Evolutionary conservation across 225 moss, liverwort and hornwort genomes (phyloP).

Genomic region (Asterella californica): DNA sequence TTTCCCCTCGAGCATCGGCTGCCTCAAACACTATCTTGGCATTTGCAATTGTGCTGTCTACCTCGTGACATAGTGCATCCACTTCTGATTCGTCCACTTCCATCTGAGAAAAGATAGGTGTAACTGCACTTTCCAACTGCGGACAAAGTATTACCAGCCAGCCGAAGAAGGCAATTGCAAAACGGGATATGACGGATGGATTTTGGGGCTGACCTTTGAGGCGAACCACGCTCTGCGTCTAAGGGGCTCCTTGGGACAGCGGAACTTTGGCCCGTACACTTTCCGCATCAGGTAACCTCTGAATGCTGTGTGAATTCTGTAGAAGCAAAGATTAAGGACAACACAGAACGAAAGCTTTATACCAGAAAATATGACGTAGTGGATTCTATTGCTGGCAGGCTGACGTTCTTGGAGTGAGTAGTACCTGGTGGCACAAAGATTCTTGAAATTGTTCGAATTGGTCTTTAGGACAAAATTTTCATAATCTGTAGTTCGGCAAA

Average conservation of each 20-base stretch:
- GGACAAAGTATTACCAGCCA: not conserved
- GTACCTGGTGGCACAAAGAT: conserved; percentile 39
- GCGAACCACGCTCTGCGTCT: conserved; percentile 44
- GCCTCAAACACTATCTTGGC: conserved; percentile 32
- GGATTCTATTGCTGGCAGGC: not conserved
- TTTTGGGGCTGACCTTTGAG: conserved; percentile 20
- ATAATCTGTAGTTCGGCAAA: conserved; percentile 33
- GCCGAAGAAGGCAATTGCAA: not conserved
- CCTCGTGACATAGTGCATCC: conserved; percentile 35
- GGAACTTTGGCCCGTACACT: conserved; percentile 19
- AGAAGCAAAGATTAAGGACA: not conserved
- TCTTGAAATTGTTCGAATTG: conserved; percentile 22
- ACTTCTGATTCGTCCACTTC: conserved; percentile 33
- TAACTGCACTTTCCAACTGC: conserved; percentile 31
- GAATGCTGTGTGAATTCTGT: conserved; percentile 40
- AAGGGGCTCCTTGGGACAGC: conserved; percentile 31
- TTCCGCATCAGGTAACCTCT: conserved; percentile 31
- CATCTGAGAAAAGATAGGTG: conserved; percentile 27
- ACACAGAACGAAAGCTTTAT: not conserved
- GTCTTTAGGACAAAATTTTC: conserved; percentile 30
- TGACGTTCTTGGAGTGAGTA: not conserved
- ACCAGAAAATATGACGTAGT: not conserved
- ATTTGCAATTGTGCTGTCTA: conserved; percentile 29
- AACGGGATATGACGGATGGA: not conserved
- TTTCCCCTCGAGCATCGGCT: conserved; percentile 15